Evolutionary conservation across 257 asterid genomes (phyloP), one percentile per base, ranked within the genome.

Genomic region (Parsonsia alboflavescens): DNA sequence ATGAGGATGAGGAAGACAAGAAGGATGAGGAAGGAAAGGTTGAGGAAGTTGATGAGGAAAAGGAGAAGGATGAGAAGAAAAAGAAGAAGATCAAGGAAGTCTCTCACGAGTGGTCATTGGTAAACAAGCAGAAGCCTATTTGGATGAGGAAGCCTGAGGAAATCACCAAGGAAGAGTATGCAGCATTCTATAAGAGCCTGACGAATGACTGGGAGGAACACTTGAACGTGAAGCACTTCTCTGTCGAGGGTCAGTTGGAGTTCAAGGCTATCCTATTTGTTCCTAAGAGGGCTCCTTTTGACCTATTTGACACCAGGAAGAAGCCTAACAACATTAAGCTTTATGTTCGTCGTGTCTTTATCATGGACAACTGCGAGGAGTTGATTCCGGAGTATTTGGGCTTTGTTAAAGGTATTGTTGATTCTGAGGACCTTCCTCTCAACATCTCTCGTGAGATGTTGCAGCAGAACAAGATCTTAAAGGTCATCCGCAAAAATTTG

Each of bases 71-170:
- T 0, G 88, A 83, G 0, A 87, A 85, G 84, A 85, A 85, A 30
- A 87, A 81, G 86, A 87, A 87, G 79, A 85, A 87, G 81, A 82
- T 87, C 50, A 87, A 85, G 73, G 89, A 85, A 57, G 89, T 87
- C 7, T 85, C 89, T 12, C 84, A 87, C 15, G 91, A 87, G 53
- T 87, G 88, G 88, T 66, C 82, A 5, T 56, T 85, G 75, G 86
- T 83, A 15, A 87, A 87, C 86, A 87, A 85, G 74, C 91, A 87
- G 78, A 85, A 87, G 72, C 89, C 89, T 0, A 87, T 87, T 28
- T 87, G 91, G 91, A 83, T 87, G 89, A 84, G 89, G 79, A 87
- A 85, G 57, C 89, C 91, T 4, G 91, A 87, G 54, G 91, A 87
- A 70, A 87, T 87, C 45, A 87, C 85, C 0, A 87, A 87, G 80